Evolutionary conservation across 345 rosid species (phyloP).

Genomic region (Euphorbia pulcherrima): DNA sequence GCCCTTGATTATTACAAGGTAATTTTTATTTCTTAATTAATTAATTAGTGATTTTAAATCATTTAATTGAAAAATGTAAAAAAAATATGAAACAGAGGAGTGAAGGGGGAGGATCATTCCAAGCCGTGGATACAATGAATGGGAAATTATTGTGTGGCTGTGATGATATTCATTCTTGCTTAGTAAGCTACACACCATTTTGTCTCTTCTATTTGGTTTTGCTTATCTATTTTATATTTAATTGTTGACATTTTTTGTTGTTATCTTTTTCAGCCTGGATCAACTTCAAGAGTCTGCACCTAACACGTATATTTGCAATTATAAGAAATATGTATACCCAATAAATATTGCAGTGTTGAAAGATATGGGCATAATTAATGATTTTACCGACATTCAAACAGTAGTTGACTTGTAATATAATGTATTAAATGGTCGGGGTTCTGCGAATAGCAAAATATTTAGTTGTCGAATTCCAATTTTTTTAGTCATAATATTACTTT

Average conservation of each 20-base stretch:
- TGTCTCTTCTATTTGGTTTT: conserved; percentile 30
- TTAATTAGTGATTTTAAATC: background rate
- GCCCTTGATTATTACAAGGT: conserved; percentile 63
- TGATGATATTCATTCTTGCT: conserved; percentile 29
- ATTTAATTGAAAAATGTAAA: background rate
- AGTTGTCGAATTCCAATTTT: too few relatives aligned
- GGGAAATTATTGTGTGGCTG: conserved; percentile 30
- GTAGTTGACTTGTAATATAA: too few relatives aligned
- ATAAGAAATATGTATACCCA: background rate
- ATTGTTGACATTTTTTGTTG: background rate
- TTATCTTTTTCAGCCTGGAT: conserved; percentile 35
- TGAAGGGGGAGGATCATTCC: conserved; percentile 32
- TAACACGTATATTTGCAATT: background rate
- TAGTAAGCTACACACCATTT: conserved; percentile 11
- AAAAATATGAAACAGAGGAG: conserved; percentile 28
- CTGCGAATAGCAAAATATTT: too few relatives aligned
- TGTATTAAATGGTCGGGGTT: too few relatives aligned
- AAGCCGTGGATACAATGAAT: conserved; percentile 30
- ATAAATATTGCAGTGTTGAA: background rate
- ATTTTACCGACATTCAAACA: too few relatives aligned
- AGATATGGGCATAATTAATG: too few relatives aligned
- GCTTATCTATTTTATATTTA: background rate
- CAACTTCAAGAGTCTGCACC: conserved; percentile 40
- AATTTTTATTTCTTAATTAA: background rate
- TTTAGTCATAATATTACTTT: too few relatives aligned